Percentiles rank a stretch among this genome's conserved stretches.
Conservation (phyloP, 345 rosid genomes). For the Rhizophora apiculata region DNA sequence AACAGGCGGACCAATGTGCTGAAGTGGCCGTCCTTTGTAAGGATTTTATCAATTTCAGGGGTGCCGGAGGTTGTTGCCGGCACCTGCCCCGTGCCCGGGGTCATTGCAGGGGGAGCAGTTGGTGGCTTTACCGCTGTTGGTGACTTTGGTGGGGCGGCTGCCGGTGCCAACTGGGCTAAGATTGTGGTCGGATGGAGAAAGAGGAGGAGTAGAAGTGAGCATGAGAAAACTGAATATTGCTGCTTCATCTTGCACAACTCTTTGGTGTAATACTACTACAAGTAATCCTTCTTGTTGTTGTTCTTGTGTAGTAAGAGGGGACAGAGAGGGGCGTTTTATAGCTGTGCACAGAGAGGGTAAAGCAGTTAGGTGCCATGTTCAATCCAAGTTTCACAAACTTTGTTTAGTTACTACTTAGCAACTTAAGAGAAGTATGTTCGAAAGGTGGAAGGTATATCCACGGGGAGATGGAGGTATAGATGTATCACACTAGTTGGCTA, state of each 20-base stretch:
- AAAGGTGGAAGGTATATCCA: background rate
- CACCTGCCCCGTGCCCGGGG: background rate
- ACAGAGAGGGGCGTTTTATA: background rate
- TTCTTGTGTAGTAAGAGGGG: background rate
- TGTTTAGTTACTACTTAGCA: background rate
- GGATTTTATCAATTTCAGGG: background rate
- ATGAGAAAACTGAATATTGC: background rate
- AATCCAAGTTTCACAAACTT: background rate
- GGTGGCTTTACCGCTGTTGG: background rate
- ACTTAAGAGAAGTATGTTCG: background rate
- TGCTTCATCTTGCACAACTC: background rate
- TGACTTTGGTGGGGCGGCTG: background rate
- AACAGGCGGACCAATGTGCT: slow-evolving; percentile 22
- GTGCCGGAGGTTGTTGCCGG: background rate
- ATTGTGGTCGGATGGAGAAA: background rate
- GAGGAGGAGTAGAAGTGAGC: slow-evolving; percentile 3
- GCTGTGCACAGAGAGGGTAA: background rate
- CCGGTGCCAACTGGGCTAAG: slow-evolving; percentile 2
- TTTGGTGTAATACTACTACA: background rate
- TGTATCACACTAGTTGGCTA: background rate
- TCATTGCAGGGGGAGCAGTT: background rate
- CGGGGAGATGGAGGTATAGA: background rate
- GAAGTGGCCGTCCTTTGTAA: slow-evolving; percentile 20
- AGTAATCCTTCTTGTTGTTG: background rate
- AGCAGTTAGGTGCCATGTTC: background rate